Evolutionary conservation across 78 protist species (phyloP).

Genomic region (Cavenderia fasciculata): DNA sequence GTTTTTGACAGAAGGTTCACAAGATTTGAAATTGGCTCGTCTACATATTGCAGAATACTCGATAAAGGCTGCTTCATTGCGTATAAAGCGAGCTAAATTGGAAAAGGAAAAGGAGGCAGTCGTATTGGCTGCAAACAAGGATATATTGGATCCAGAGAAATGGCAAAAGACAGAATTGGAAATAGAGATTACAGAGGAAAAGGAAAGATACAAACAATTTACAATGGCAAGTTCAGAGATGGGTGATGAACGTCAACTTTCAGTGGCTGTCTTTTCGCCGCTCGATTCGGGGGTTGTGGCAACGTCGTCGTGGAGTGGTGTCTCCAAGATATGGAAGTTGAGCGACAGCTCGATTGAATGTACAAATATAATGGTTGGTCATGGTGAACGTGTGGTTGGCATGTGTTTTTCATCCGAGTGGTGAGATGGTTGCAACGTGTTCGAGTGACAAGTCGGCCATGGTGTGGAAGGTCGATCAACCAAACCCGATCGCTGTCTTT

Average conservation of each 20-base stretch:
- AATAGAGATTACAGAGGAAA: neutral
- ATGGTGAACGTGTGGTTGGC: slow-evolving; percentile 36
- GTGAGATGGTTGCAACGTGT: slow-evolving; percentile 48
- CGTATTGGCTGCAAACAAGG: neutral
- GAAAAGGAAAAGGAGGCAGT: neutral
- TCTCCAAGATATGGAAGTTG: slow-evolving; percentile 43
- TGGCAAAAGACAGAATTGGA: slow-evolving; percentile 6
- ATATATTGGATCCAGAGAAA: neutral
- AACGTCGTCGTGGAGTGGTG: slow-evolving; percentile 76
- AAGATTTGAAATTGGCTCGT: slow-evolving; percentile 24
- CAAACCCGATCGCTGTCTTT: neutral
- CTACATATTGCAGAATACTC: slow-evolving; percentile 31
- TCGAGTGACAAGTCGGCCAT: slow-evolving; percentile 40
- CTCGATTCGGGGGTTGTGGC: slow-evolving; percentile 17
- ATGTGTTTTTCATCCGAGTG: slow-evolving; percentile 16
- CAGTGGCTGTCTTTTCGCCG: slow-evolving; percentile 43
- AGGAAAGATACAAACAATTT: slow-evolving; percentile 7
- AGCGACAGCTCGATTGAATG: neutral
- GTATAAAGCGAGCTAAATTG: neutral
- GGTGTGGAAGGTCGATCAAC: slow-evolving; percentile 41
- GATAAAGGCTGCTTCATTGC: neutral
- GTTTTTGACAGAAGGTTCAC: slow-evolving; percentile 52
- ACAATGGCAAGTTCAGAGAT: slow-evolving; percentile 20
- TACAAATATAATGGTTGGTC: slow-evolving; percentile 15
- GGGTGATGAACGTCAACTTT: slow-evolving; percentile 77